A percentile compares a stretch with the other conserved stretches of the same genome.
Evolutionary conservation across 495 filamentous ascomycete species (phyloP).

Genomic region (Neurospora africana): DNA sequence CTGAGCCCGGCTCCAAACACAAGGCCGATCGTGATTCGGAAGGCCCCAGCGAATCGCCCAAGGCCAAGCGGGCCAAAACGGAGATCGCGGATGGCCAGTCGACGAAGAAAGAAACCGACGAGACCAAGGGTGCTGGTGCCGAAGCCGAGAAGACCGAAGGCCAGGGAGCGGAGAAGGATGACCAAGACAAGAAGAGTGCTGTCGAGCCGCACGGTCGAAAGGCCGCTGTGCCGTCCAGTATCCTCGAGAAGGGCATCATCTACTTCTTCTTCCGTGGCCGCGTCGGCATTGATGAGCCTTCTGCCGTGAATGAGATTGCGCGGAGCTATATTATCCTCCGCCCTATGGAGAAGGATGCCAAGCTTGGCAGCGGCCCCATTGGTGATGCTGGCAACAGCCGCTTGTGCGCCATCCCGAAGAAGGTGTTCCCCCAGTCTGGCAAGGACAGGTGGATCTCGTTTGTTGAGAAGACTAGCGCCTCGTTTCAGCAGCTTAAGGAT

Average conservation of each 20-base stretch:
- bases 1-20: slow-evolving; percentile 15
- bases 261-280: slow-evolving; percentile 86
- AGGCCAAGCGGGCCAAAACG: slow-evolving; percentile 11
- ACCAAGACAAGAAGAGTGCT: slow-evolving; percentile 3
- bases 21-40: slow-evolving; percentile 3
- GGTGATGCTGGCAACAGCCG: slow-evolving; percentile 56
- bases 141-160: not conserved
- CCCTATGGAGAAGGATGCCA: slow-evolving; percentile 59
- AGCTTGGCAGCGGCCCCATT: slow-evolving; percentile 53
- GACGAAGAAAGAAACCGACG: not conserved
- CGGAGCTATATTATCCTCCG: slow-evolving; percentile 77
- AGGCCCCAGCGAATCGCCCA: not conserved
- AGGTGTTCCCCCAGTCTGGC: slow-evolving; percentile 62
- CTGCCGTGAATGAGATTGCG: slow-evolving; percentile 59
- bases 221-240: slow-evolving; percentile 48
- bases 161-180: not conserved
- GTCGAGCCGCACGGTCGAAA: slow-evolving; percentile 13
- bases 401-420: slow-evolving; percentile 75
- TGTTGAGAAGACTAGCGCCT: slow-evolving; percentile 64
- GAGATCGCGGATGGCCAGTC: not conserved
- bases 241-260: slow-evolving; percentile 85
- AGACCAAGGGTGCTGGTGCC: not conserved
- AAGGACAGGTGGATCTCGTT: slow-evolving; percentile 71
- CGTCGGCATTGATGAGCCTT: slow-evolving; percentile 62
- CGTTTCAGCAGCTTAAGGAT: slow-evolving; percentile 61